Percentiles rank a stretch among this genome's conserved stretches.
Conservation (phyloP, 441 rosid genomes). For the Manihot esculenta region DNA sequence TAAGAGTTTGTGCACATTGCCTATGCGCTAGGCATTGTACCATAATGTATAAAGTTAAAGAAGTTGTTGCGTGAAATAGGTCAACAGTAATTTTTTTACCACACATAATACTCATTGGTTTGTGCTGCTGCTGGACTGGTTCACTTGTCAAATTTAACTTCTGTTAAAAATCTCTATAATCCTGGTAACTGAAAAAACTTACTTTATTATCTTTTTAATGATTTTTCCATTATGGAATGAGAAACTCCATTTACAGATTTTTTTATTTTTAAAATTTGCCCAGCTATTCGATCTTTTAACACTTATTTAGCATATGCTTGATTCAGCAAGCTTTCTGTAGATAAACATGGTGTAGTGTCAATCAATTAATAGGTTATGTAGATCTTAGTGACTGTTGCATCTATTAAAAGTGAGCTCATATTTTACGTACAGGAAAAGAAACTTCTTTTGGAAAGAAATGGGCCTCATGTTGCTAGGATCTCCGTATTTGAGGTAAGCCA, state of each 20-base stretch:
- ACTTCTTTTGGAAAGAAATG: conserved; percentile 78
- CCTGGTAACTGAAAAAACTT: not conserved
- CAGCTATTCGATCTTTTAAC: not conserved
- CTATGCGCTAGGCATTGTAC: too few relatives aligned
- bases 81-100: not conserved
- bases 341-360: not conserved
- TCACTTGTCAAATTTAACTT: not conserved
- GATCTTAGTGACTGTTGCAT: not conserved
- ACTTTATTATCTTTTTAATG: not conserved
- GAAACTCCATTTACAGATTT: not conserved
- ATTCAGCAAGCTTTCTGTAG: not conserved
- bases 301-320: not conserved
- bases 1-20: too few relatives aligned
- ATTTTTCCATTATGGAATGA: not conserved
- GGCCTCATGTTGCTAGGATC: conserved; percentile 76
- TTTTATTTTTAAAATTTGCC: not conserved
- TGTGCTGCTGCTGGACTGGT: not conserved
- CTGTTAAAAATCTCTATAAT: not conserved
- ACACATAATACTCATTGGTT: not conserved
- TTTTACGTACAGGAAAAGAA: conserved; percentile 67
- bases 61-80: too few relatives aligned
- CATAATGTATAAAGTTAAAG: too few relatives aligned
- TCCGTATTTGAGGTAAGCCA: conserved; percentile 77
- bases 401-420: conserved; percentile 15
- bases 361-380: not conserved